Base-by-base conservation (phyloP, 2,329 filamentous ascomycete species). In the Trematosphaeria pertusa region DNA sequence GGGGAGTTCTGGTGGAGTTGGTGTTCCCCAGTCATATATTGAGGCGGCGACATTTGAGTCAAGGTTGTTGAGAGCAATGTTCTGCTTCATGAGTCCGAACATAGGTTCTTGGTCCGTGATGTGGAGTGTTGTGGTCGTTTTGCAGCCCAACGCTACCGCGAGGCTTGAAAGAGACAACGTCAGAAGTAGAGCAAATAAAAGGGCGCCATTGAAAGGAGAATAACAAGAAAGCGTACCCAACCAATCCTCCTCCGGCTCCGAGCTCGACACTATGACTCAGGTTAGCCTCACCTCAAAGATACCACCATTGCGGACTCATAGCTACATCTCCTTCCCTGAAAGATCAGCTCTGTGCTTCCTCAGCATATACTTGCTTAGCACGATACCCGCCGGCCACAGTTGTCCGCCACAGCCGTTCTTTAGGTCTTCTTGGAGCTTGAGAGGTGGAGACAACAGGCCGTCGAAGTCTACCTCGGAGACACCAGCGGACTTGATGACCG, bases 311-410 rank as follows among this genome's bases (percentile, higher is more conserved):
- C 43, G 48, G 46, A 55, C 47, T 62, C 10, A 26, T 20, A 19
- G 82, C 71, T 71, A 95, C 89, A 96, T 91, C 72, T 84, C 82
- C 55, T 88, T 86, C 47, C 82, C 77, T 46, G 72, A 73, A 54
- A 96, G 71, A 56, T 83, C 76, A n/a, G 81, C 74, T 52, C 76
- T 77, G 60, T 89, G 88, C 65, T 86, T 86, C 41, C 87, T 83
- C 48, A 97, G 79, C 81, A 97, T 82, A 69, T 97, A 95, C 72
- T 87, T 90, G 15, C 88, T 83, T 42, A 99, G 78, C 12, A 94
- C 83, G 85, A 96, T 88, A 9, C 94, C 94, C 0, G 93, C 93
- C 3, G 92, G 93, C 94, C 94, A 97, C 9, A 95, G 81, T 73
- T 95, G 89, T 2, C 94, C 94, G 37, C 94, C 94, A 71, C 94